Evolutionary conservation across 306 rosid genomes (phyloP), one percentile per base, ranked within the genome.

Genomic region (Rosa persica): DNA sequence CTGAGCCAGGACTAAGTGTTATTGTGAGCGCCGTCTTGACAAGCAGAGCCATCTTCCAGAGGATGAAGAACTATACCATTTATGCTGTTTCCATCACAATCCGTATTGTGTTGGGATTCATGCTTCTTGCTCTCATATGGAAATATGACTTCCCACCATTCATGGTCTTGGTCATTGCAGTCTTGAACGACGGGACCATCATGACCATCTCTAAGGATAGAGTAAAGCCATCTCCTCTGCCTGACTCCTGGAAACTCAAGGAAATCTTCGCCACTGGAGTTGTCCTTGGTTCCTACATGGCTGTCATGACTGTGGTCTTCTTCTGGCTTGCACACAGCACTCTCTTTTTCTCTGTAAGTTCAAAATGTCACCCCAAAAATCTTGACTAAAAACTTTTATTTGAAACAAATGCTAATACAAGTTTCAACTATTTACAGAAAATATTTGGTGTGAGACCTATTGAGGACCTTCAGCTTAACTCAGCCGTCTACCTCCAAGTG

Each of bases 121-220:
- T 89, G 96, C 92, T 93, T 4, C 89, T 93, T 15, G 88, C 96
- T 76, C 82, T 93, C 23, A 91, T 93, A 9, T 93, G 97, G 98
- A 83, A 90, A 81, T 93, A 91, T 30, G 98, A 93, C 76, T 93
- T 91, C 86, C 85, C 98, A 2, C 98, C 98, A 12, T 93, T 93
- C 89, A 91, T 93, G 97, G 97, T 93, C 70, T 76, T 93, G 40
- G 85, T 93, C 79, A 91, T 93, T 44, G 98, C 98, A 77, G 78
- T 93, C 75, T 82, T 93, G 81, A 93, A 93, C 15, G 97, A 93
- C 6, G 98, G 98, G 55, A 93, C 98, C 85, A 92, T 93, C 86
- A 93, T 93, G 98, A 93, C 98, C 75, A 93, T 93, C 79, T 93
- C 98, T 12, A 89, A 91, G 91, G 98, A 93, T 6, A 91, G 93